These are phyloP conservation scores for Coniochaeta ligniaria DNA, from an alignment of 2,329 filamentous ascomycete genomes.

Conservation along the genomic window DNA sequence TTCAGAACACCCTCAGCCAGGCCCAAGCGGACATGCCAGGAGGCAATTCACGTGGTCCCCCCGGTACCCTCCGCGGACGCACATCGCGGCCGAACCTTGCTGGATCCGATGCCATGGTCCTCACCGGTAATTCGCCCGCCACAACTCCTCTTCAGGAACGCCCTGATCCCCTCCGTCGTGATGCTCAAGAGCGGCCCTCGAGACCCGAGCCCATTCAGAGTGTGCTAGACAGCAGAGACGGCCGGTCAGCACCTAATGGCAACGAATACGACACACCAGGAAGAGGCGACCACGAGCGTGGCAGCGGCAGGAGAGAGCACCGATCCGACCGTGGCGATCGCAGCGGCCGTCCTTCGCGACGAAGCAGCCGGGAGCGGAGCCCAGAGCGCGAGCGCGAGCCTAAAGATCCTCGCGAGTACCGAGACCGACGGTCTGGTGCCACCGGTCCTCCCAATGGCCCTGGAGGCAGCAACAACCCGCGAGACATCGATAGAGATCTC, in stretches of 20 bases:
- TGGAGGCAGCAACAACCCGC: slow-evolving; percentile 7
- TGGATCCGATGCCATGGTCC: slow-evolving; percentile 48
- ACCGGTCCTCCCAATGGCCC: slow-evolving; percentile 15
- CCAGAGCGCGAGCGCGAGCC: slow-evolving; percentile 33
- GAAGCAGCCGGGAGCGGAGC: slow-evolving; percentile 43
- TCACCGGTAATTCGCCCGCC: slow-evolving; percentile 45
- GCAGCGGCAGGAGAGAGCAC: slow-evolving; percentile 32
- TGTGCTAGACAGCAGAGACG: slow-evolving; percentile 18
- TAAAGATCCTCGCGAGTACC: slow-evolving; percentile 37
- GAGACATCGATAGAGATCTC: slow-evolving; percentile 14
- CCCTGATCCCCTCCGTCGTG: slow-evolving; percentile 32
- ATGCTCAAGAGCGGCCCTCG: slow-evolving; percentile 15
- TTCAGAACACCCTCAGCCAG: slow-evolving; percentile 51
- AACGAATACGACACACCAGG: slow-evolving; percentile 26
- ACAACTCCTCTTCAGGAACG: slow-evolving; percentile 43
- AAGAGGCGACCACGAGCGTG: slow-evolving; percentile 32
- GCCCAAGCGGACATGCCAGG: slow-evolving; percentile 23
- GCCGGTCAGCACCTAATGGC: slow-evolving; percentile 21
- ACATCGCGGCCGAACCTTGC: slow-evolving; percentile 26
- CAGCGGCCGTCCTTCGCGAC: slow-evolving; percentile 30
- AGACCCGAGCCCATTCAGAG: slow-evolving; percentile 21
- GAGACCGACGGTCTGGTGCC: slow-evolving; percentile 31
- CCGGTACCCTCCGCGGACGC: slow-evolving; percentile 1
- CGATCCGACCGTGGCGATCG: slow-evolving; percentile 29
- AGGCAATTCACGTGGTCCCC: slow-evolving; percentile 12